Base-by-base conservation (phyloP, 352 stramenopile genomes). In the Phytophthora boehmeriae region DNA sequence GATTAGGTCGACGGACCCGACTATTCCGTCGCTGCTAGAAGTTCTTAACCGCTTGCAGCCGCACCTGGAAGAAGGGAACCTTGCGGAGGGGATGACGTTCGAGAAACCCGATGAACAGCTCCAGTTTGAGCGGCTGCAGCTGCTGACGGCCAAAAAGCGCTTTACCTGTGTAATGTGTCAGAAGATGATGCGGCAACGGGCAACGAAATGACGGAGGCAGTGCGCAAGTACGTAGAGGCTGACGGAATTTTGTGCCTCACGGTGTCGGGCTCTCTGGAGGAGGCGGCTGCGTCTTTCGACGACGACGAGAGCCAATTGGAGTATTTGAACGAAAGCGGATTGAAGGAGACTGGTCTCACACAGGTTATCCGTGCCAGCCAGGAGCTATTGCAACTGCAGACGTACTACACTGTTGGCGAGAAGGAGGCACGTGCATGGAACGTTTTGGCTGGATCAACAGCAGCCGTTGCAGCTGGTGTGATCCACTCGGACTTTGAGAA, bases 161-260 rank as follows among this genome's bases (percentile, higher is more conserved):
- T 99, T 56, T 99, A 99, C 71, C 83, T 98, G 42, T 97, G 92
- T 54, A 99, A 99, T 74, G 97, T 99, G 25, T 97, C 92, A 30
- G 95, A 99, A 68, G 78, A 88, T 30, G 96, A 99, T 67, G 85
- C 98, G 10, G 96, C 93, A 0, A 83, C 57, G 8, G 96, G 97
- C 16, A 99, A 99, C 58, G 92, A 83, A 16, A 96, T 98, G 88
- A 97, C 95, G 0, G 72, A 96, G 34, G 80, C 76, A 1, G 87
- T 94, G 42, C 76, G 73, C 25, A 59, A 80, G 45, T 71, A 80
- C 36, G 86, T 90, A 19, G 83, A 93, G 42, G 75, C 75, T 1
- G 81, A 95, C 45, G 83, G 83, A 41, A 88, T 70, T 42, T 41
- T 90, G 39, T 92, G 83, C 48, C 63, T 95, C 32, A 89, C 68